A percentile compares a stretch with the other conserved stretches of the same genome.
These are phyloP conservation scores for Tulasnella sp. DNA, from an alignment of 768 basidiomycete species.

Conservation along the genomic window DNA sequence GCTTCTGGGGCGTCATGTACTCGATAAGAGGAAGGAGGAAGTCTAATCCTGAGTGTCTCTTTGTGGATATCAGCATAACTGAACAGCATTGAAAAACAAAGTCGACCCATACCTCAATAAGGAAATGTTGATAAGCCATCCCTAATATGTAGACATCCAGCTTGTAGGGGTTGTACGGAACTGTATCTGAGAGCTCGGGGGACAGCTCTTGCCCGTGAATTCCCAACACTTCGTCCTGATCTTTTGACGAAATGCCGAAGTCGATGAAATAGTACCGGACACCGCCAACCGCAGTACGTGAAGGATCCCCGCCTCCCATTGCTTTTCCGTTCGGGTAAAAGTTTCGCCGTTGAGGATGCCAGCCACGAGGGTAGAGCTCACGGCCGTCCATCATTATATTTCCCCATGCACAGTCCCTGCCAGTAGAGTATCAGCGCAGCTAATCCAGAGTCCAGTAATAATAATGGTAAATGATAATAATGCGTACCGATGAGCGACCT, in stretches of 20 bases:
- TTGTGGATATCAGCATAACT: not conserved
- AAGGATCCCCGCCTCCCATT: not conserved
- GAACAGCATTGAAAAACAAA: not conserved
- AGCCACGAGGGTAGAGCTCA: slow-evolving; percentile 10
- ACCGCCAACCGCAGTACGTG: slow-evolving; percentile 7
- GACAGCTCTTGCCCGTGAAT: slow-evolving; percentile 28
- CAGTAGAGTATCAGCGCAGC: not conserved
- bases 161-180: slow-evolving; percentile 31
- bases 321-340: not conserved
- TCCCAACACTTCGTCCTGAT: slow-evolving; percentile 21
- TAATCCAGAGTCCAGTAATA: too few species aligned
- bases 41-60: not conserved
- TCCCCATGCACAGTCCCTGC: slow-evolving; percentile 31
- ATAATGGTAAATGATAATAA: too few species aligned
- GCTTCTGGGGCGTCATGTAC: slow-evolving; percentile 21
- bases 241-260: slow-evolving; percentile 28
- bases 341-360: slow-evolving; percentile 8
- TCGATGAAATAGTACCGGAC: slow-evolving; percentile 32
- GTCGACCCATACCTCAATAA: not conserved
- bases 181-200: slow-evolving; percentile 22
- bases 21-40: slow-evolving; percentile 25
- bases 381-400: slow-evolving; percentile 35
- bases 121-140: slow-evolving; percentile 14
- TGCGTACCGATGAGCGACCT: slow-evolving; percentile 27
- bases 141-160: slow-evolving; percentile 33